These are phyloP conservation scores for Pholiota conissans DNA, from an alignment of 768 basidiomycete species.

Conservation along the genomic window DNA sequence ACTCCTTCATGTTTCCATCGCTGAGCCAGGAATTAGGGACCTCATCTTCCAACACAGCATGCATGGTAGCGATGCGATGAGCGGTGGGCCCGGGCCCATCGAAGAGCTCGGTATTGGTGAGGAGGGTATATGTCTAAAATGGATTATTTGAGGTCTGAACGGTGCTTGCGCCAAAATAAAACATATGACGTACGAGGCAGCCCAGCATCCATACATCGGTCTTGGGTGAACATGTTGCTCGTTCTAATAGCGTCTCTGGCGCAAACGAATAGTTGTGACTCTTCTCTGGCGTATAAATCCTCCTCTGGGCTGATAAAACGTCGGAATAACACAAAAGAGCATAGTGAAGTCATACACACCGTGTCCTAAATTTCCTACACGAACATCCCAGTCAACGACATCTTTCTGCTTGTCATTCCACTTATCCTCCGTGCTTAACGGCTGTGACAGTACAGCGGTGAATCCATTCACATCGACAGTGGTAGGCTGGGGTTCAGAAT, in stretches of 20 bases:
- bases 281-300: not conserved
- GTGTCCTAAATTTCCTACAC: not conserved
- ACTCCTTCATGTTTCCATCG: not conserved
- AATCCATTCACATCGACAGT: not conserved
- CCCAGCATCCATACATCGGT: slow-evolving; percentile 21
- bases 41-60: not conserved
- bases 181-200: slow-evolving; percentile 7
- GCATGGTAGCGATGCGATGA: not conserved
- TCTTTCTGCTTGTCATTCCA: not conserved
- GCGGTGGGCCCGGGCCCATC: not conserved
- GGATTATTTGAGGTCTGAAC: too few species aligned
- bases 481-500: not conserved
- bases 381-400: not conserved
- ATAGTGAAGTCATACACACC: not conserved
- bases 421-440: not conserved
- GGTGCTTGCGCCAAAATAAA: too few species aligned
- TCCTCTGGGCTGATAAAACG: too few species aligned
- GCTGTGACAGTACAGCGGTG: not conserved
- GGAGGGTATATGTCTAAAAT: not conserved
- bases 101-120: not conserved
- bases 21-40: not conserved
- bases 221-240: slow-evolving; percentile 12
- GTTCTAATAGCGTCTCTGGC: not conserved
- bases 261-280: not conserved
- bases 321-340: too few species aligned